Evolutionary conservation across 345 rosid species (phyloP), one percentile per base, ranked within the genome.

Genomic region (Clarkia xantiana): DNA sequence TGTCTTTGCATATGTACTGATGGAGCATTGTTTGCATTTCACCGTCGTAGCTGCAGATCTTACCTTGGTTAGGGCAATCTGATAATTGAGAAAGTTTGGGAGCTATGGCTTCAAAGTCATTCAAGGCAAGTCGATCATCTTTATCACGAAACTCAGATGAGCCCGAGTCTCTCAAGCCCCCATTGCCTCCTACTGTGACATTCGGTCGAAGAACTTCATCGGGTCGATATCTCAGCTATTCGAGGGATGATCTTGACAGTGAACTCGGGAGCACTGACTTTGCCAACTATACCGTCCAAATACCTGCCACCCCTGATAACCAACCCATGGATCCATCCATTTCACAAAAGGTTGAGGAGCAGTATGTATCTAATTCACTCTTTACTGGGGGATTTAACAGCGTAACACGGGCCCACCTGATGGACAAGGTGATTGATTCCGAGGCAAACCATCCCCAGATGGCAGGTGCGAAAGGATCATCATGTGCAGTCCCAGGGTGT

Each of bases 231-330:
- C 66, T 85, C 55, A 89, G 71, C 72, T 89, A 80, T 69, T 89
- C 97, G 0, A 81, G 97, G 52, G 97, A 89, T 55, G 95, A 89
- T 70, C 91, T 85, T 7, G 97, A 89, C 17, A 89, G 96, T 57
- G 97, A 90, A 57, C 67, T 90, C 3, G 83, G 94, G 23, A 78
- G 76, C 56, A 42, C 48, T 14, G 95, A 89, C 52, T 85, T 71
- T 63, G 78, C 67, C 68, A 82, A 79, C 76, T 89, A 89, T 51
- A 82, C 94, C 2, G 97, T 89, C 14, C 94, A 80, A 29, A 78
- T 89, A 36, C 97, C 97, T 7, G 90, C 94, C 9, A 89, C 97
- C 22, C 97, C 97, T 9, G 97, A 86, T 60, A 89, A 89, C 68
- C 94, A 89, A 59, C 87, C 94, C 6, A 85, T 79, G 84, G 97